Base-by-base conservation (phyloP, 1,284 basidiomycete genomes). In the Boletus albobrunnescens region DNA sequence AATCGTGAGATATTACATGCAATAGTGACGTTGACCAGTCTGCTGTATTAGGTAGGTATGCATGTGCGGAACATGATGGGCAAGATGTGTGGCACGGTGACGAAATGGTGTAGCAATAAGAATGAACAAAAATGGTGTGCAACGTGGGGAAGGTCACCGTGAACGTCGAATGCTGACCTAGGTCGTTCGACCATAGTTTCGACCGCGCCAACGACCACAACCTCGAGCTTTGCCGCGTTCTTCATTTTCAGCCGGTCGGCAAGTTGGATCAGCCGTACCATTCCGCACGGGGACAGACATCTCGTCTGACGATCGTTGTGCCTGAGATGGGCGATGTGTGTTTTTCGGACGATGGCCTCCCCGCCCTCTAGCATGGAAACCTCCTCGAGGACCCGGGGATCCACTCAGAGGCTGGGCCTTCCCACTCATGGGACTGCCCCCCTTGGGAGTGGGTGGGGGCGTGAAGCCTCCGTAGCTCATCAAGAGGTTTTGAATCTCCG, bases 401-500 rank as follows among this genome's bases (percentile, higher is more conserved):
- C 44, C 35, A 12, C 27, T 22, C 19, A 17, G 3, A 23, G 44
- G 50, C 14, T 42, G 42, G 3, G 22, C 27, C 6, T 40, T 36
- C 41, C 39, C 32, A 16, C 27, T 41, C 30, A 33, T 33, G 26
- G 53, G 50, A 36, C 45, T 46, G 31, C 32, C 37, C 36, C 54
- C 55, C 26, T 55, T 40, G 26, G 75, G 72, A 14, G 73, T 69
- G 28, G 69, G 57, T 40, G 77, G 73, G 40, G 72, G 72, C 1
- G 72, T 73, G 57, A 78, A 76, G 10, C 71, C 71, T 26, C 80
- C 79, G 55, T 71, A 81, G 30, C 67, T 72, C 64, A 72, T 72
- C 45, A 86, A 60, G 10, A 85, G 64, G 51, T 77, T 73, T 43
- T 72, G 57, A 48, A 84, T 75, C 54, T 84, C 81, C 26, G 71